A percentile compares a stretch with the other conserved stretches of the same genome.
These are phyloP conservation scores for Pichia sporocuriosa DNA, from an alignment of 805 yeast genomes.

Conservation along the genomic window DNA sequence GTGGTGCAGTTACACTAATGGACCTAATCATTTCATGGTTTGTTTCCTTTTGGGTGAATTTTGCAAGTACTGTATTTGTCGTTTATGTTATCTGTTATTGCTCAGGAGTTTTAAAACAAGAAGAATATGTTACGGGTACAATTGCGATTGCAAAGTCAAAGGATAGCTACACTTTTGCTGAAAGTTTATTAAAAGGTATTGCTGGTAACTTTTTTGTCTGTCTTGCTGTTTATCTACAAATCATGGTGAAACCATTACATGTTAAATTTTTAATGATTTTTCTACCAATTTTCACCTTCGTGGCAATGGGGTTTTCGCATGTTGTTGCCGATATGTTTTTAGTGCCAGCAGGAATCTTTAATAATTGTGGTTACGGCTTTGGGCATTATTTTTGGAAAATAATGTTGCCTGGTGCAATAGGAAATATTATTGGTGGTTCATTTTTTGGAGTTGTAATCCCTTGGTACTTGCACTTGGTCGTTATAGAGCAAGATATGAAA, in stretches of 20 bases:
- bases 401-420: conserved; percentile 62
- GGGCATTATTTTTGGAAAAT: conserved; percentile 67
- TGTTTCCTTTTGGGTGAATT: conserved; percentile 60
- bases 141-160: conserved; percentile 39
- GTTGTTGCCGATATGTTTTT: conserved; percentile 78
- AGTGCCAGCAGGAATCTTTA: conserved; percentile 58
- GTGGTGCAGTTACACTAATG: conserved; percentile 62
- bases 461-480: conserved; percentile 65
- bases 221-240: conserved; percentile 67
- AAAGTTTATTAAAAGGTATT: conserved; percentile 61
- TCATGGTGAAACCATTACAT: conserved; percentile 74
- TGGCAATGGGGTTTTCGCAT: conserved; percentile 72
- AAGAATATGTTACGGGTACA: conserved; percentile 42
- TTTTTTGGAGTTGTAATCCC: conserved; percentile 60
- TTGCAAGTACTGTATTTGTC: conserved; percentile 59
- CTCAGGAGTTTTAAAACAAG: conserved; percentile 41
- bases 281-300: conserved; percentile 71
- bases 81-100: conserved; percentile 56
- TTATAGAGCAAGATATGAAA: conserved; percentile 64
- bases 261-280: conserved; percentile 60
- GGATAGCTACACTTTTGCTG: conserved; percentile 41
- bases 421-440: conserved; percentile 75
- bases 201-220: conserved; percentile 77
- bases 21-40: conserved; percentile 62
- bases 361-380: conserved; percentile 57